Percentiles rank a stretch among this genome's conserved stretches.
phyloP scores from a whole-genome alignment of 2,329 filamentous ascomycete species.

The Verruconis gallopava region DNA sequence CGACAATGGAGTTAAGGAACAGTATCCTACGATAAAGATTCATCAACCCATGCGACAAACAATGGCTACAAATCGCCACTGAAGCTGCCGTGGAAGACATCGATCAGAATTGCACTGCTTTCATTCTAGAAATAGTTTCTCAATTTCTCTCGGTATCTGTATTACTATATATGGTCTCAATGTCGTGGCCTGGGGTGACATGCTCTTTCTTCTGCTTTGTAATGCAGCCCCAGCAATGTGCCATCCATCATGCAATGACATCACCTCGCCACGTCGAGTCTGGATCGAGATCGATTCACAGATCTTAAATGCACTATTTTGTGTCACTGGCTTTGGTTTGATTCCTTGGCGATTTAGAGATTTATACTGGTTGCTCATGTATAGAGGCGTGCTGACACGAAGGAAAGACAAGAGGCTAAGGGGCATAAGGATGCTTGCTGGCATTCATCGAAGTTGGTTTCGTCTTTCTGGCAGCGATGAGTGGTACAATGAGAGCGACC shows the following conservation, averaged over 20 bases:
- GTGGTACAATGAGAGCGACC: background rate
- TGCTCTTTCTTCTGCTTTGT: conserved; percentile 76
- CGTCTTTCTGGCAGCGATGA: conserved; percentile 52
- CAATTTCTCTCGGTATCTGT: conserved; percentile 63
- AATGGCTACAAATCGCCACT: conserved; percentile 32
- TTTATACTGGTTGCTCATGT: conserved; percentile 58
- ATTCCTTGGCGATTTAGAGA: conserved; percentile 78
- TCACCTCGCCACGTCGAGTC: conserved; percentile 61
- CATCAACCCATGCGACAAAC: background rate
- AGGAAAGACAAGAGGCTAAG: conserved; percentile 30
- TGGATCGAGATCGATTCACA: conserved; percentile 83
- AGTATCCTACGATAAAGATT: background rate
- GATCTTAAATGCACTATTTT: conserved; percentile 73
- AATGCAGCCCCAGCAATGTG: conserved; percentile 66
- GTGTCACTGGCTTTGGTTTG: conserved; percentile 72
- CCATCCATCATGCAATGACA: conserved; percentile 53
- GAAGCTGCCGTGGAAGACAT: conserved; percentile 41
- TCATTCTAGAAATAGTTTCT: conserved; percentile 60
- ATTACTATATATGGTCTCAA: conserved; percentile 71
- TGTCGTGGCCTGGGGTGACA: conserved; percentile 78
- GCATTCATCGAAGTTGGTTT: conserved; percentile 65
- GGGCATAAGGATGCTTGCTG: conserved; percentile 56
- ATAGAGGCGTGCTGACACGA: conserved; percentile 28
- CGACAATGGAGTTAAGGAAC: background rate
- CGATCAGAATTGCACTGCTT: conserved; percentile 43